These are phyloP conservation scores for Allantophomopsis lycopodina DNA, from an alignment of 2,329 filamentous ascomycete genomes.

Conservation along the genomic window DNA sequence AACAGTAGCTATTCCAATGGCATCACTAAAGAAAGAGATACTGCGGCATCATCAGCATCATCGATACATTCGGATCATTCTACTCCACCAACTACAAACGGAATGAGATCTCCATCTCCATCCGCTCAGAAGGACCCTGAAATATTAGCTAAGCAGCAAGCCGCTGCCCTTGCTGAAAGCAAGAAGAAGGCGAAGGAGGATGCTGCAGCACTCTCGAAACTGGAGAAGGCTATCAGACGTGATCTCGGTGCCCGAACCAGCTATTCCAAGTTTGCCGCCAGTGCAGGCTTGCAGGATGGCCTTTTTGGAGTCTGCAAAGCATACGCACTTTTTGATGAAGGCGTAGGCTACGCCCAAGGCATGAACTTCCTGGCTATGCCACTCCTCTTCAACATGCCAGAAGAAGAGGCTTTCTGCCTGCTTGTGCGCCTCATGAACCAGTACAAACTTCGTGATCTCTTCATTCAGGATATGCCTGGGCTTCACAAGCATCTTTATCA, in stretches of 20 bases:
- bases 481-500: constrained; percentile 88
- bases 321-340: constrained; percentile 90
- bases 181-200: constrained; percentile 74
- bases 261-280: constrained; percentile 90
- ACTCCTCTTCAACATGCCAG: constrained; percentile 92
- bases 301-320: constrained; percentile 95
- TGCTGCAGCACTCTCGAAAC: constrained; percentile 54
- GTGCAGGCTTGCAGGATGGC: constrained; percentile 82
- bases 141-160: constrained; percentile 49
- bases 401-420: constrained; percentile 91
- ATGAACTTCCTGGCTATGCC: constrained; percentile 99
- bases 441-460: constrained; percentile 84
- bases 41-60: constrained; percentile 64
- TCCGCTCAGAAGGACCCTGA: constrained; percentile 48
- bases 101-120: constrained; percentile 38
- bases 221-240: constrained; percentile 84
- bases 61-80: constrained; percentile 73
- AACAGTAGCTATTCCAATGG: constrained; percentile 33
- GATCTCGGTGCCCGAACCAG: constrained; percentile 88
- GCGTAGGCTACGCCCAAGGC: constrained; percentile 90
- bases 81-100: constrained; percentile 40
- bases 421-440: constrained; percentile 94
- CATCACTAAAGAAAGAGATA: constrained; percentile 51
- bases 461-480: constrained; percentile 91
- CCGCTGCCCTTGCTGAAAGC: constrained; percentile 48